Evolutionary conservation across 768 basidiomycete genomes (phyloP).

Genomic region (Podaxis carcinomalis): DNA sequence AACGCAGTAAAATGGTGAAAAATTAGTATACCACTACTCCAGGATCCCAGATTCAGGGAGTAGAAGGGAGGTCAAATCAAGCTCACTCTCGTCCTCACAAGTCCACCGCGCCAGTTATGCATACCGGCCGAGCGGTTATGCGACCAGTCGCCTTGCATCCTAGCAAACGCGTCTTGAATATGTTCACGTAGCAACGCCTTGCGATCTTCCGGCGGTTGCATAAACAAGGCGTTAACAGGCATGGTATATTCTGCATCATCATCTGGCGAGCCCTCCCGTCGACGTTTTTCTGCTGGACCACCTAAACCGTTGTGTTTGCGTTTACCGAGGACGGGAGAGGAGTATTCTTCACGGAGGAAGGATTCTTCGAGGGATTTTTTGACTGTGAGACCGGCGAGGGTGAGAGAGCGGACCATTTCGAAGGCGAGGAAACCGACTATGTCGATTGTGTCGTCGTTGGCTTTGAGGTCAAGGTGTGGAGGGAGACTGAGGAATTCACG

Average conservation of each 20-base stretch:
- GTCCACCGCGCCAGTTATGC: constrained; percentile 85
- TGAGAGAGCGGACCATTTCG: constrained; percentile 94
- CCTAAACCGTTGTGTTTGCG: constrained; percentile 51
- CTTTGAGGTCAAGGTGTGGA: constrained; percentile 79
- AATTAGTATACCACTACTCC: constrained; percentile 2
- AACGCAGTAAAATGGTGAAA: constrained; percentile 17
- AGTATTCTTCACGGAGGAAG: constrained; percentile 60
- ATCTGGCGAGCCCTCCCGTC: constrained; percentile 59
- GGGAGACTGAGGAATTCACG: constrained; percentile 92
- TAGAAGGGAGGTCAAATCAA: constrained; percentile 53
- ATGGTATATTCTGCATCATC: constrained; percentile 58
- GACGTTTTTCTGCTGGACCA: constrained; percentile 46
- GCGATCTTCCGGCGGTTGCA: constrained; percentile 77
- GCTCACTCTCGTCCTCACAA: constrained; percentile 73
- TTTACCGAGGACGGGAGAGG: constrained; percentile 65
- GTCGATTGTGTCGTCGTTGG: constrained; percentile 92
- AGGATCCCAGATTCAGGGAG: constrained; percentile 8
- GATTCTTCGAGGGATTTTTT: constrained; percentile 77
- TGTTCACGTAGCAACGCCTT: constrained; percentile 79
- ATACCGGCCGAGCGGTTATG: constrained; percentile 81
- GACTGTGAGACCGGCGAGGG: constrained; percentile 81
- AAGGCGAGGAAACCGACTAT: constrained; percentile 97
- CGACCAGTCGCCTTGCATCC: constrained; percentile 86
- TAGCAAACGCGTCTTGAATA: constrained; percentile 85
- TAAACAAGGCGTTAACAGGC: constrained; percentile 69